These are phyloP conservation scores for Stenogyne calaminthoides DNA, from an alignment of 305 asterid genomes.

Conservation along the genomic window DNA sequence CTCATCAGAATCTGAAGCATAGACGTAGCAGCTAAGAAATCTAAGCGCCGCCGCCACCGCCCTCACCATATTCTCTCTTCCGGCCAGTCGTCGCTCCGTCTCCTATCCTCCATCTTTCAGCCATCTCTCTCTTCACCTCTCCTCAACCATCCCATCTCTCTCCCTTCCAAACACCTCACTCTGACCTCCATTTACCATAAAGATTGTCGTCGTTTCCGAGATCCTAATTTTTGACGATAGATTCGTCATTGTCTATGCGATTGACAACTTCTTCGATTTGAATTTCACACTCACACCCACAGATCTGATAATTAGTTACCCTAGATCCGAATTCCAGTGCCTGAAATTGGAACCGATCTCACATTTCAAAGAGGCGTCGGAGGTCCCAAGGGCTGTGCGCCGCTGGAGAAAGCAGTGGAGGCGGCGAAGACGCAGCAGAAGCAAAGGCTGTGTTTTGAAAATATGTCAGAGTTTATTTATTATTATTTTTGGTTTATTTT, in stretches of 20 bases:
- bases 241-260: slow-evolving; percentile 49
- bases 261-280: slow-evolving; percentile 52
- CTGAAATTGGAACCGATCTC: slow-evolving; percentile 44
- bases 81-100: slow-evolving; percentile 72
- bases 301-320: neutral
- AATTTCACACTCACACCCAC: slow-evolving; percentile 39
- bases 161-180: slow-evolving; percentile 48
- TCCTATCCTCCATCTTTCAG: slow-evolving; percentile 71
- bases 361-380: slow-evolving; percentile 45
- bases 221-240: slow-evolving; percentile 75
- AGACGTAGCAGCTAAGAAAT: too few relatives aligned
- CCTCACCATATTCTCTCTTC: slow-evolving; percentile 61
- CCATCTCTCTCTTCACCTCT: slow-evolving; percentile 54
- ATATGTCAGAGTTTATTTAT: too few relatives aligned
- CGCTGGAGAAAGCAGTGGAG: too few relatives aligned
- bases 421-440: too few relatives aligned
- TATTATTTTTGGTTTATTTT: too few relatives aligned
- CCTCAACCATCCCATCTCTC: slow-evolving; percentile 59
- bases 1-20: too few relatives aligned
- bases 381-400: too few relatives aligned
- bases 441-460: too few relatives aligned
- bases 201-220: slow-evolving; percentile 42
- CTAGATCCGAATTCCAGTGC: slow-evolving; percentile 37
- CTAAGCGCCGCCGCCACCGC: slow-evolving; percentile 32
- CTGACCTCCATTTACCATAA: slow-evolving; percentile 51